Evolutionary conservation across 2,329 filamentous ascomycete genomes (phyloP).

Genomic region (Claviceps fusiformis): DNA sequence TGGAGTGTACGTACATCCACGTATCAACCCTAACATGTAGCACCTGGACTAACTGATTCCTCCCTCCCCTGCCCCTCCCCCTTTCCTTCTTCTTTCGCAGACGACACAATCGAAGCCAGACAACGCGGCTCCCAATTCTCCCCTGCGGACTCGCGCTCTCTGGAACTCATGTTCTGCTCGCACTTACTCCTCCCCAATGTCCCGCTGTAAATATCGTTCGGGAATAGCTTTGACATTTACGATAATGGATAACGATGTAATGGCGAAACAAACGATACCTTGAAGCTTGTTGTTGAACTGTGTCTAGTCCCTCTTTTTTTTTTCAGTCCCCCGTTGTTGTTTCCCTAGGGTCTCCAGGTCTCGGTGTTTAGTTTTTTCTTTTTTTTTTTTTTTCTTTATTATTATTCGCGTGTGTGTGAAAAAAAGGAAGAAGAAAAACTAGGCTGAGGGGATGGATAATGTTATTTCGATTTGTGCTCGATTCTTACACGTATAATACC

Average conservation of each 20-base stretch:
- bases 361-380: neutral
- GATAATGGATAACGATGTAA: constrained; percentile 18
- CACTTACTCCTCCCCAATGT: constrained; percentile 29
- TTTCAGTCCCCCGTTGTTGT: neutral
- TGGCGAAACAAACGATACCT: constrained; percentile 14
- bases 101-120: constrained; percentile 25
- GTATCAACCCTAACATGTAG: neutral
- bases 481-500: too few relatives aligned
- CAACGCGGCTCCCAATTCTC: constrained; percentile 39
- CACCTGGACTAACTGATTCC: neutral
- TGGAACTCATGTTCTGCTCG: constrained; percentile 36
- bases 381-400: neutral
- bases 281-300: neutral
- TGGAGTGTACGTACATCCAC: constrained; percentile 38
- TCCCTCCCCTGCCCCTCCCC: neutral
- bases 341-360: neutral
- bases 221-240: neutral
- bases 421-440: too few relatives aligned
- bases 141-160: constrained; percentile 33
- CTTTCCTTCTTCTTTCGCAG: constrained; percentile 6
- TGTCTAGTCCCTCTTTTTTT: neutral
- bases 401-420: too few relatives aligned
- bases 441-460: too few relatives aligned
- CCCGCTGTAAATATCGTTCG: constrained; percentile 1
- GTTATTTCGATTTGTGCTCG: too few relatives aligned